Evolutionary conservation across 164 flowering plant species (phyloP).

Genomic region (Tetracentron sinense): DNA sequence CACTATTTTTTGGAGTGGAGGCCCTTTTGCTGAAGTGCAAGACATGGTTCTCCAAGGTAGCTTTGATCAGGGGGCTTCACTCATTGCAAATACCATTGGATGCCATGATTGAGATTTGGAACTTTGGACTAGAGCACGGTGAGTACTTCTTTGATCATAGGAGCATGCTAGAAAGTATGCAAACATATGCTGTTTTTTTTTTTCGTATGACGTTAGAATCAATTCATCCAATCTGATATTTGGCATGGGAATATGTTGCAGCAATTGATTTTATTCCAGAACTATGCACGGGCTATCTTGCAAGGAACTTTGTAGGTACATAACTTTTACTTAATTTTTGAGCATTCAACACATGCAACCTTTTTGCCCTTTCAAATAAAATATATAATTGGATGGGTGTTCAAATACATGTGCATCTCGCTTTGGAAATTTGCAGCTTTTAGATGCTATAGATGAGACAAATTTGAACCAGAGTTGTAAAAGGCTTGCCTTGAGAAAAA

Average conservation of each 20-base stretch:
- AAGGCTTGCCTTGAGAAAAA: too few species aligned
- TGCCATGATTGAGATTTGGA: constrained; percentile 48
- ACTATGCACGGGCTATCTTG: constrained; percentile 53
- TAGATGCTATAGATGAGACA: background rate
- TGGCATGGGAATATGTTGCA: constrained; percentile 41
- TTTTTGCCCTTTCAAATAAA: constrained; percentile 1
- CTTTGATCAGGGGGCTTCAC: constrained; percentile 18
- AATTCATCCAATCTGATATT: constrained; percentile 24
- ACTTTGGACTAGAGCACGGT: constrained; percentile 55
- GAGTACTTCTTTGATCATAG: constrained; percentile 11
- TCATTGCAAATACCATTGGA: constrained; percentile 28
- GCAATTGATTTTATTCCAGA: constrained; percentile 48
- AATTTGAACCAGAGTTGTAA: background rate
- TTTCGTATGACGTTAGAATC: background rate
- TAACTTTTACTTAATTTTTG: constrained; percentile 5
- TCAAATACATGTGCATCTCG: background rate
- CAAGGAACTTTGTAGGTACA: constrained; percentile 71
- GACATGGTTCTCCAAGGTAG: constrained; percentile 43
- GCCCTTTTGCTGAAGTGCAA: constrained; percentile 43
- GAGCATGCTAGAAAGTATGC: constrained; percentile 3
- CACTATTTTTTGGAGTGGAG: constrained; percentile 68
- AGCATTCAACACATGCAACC: background rate
- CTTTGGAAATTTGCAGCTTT: background rate
- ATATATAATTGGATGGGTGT: background rate
- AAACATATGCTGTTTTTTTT: constrained; percentile 3